phyloP scores from a whole-genome alignment of 257 asterid genomes.

The Nicotiana benthamiana region DNA sequence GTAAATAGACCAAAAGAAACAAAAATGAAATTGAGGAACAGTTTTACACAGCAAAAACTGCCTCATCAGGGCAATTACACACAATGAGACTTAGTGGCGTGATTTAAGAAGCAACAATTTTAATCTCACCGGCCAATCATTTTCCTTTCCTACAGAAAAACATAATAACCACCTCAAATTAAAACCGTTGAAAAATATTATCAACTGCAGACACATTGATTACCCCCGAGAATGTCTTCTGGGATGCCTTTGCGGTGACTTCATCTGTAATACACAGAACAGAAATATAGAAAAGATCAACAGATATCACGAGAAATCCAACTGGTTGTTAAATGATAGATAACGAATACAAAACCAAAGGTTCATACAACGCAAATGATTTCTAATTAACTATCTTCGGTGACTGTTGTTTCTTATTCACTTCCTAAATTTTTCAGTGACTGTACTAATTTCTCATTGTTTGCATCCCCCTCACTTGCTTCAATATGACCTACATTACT shows the following conservation, averaged over 20 bases:
- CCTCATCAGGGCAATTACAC: not conserved
- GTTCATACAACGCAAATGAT: not conserved
- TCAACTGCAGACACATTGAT: conserved; percentile 2
- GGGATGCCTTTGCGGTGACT: conserved; percentile 33
- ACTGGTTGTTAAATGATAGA: not conserved
- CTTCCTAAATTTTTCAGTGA: not conserved
- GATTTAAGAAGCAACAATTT: not conserved
- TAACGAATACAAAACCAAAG: not conserved
- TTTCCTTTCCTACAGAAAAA: not conserved
- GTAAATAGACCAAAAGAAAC: not conserved
- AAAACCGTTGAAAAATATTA: not conserved
- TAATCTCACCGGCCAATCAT: not conserved
- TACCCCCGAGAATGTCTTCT: conserved; percentile 53
- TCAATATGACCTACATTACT: not conserved
- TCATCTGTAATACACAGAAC: conserved; percentile 37
- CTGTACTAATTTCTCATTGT: not conserved
- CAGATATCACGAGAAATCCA: not conserved
- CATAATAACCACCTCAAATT: not conserved
- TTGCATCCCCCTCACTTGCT: not conserved
- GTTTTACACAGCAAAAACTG: not conserved
- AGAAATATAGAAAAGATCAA: not conserved
- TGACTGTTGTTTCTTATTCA: not conserved
- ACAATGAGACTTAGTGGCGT: not conserved
- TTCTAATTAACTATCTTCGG: not conserved
- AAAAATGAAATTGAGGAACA: not conserved